Percentiles rank a stretch among this genome's conserved stretches.
phyloP scores from a whole-genome alignment of 768 basidiomycete genomes.

The Cytidiella melzeri region DNA sequence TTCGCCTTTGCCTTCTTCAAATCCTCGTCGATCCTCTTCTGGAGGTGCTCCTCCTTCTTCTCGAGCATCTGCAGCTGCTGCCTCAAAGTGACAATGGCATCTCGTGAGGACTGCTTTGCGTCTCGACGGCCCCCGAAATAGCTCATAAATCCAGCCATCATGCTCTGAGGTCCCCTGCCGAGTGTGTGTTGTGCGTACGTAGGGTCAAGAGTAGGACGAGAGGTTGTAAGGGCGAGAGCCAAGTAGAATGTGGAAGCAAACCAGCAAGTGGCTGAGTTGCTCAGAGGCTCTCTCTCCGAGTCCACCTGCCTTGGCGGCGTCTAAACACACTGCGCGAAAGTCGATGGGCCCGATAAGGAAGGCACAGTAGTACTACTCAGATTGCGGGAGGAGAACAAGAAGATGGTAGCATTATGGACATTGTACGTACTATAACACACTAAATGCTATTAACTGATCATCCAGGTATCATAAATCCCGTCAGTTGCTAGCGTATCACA shows the following conservation, averaged over 20 bases:
- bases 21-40: constrained; percentile 97
- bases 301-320: background rate
- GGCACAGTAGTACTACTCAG: background rate
- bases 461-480: too few relatives aligned
- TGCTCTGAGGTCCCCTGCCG: constrained; percentile 18
- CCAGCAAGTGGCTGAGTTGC: background rate
- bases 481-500: too few relatives aligned
- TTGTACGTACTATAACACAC: too few relatives aligned
- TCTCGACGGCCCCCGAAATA: constrained; percentile 85
- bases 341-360: background rate
- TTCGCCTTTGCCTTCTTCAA: constrained; percentile 86
- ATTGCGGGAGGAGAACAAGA: background rate
- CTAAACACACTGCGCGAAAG: too few relatives aligned
- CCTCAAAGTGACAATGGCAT: constrained; percentile 89
- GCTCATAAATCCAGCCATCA: constrained; percentile 79
- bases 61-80: constrained; percentile 95
- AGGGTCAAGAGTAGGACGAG: background rate
- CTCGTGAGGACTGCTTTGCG: constrained; percentile 78
- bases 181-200: background rate
- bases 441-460: too few relatives aligned
- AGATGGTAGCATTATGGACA: too few relatives aligned
- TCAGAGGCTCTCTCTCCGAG: background rate
- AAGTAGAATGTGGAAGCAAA: background rate
- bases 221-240: background rate
- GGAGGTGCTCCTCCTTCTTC: constrained; percentile 97